These are phyloP conservation scores for Hirsutella thompsonii DNA, from an alignment of 2,329 filamentous ascomycete species.

Conservation along the genomic window DNA sequence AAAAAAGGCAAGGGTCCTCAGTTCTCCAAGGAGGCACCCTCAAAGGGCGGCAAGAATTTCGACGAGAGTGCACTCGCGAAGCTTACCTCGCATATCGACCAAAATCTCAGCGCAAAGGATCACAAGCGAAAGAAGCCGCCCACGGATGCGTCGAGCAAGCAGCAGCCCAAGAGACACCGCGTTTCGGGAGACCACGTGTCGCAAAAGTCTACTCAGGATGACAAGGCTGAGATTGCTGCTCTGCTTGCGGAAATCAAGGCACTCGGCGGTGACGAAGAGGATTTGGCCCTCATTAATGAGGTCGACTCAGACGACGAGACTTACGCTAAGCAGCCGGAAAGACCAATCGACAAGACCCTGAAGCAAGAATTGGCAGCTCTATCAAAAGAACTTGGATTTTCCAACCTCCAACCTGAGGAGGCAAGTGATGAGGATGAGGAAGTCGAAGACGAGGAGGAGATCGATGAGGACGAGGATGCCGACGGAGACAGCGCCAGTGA, in stretches of 20 bases:
- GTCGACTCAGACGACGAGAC: slow-evolving; percentile 28
- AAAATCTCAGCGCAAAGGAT: slow-evolving; percentile 28
- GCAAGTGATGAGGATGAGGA: slow-evolving; percentile 24
- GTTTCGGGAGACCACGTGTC: slow-evolving; percentile 13
- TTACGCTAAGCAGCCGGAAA: slow-evolving; percentile 16
- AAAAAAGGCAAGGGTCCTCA: slow-evolving; percentile 22
- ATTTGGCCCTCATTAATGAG: slow-evolving; percentile 47
- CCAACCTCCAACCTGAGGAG: slow-evolving; percentile 19
- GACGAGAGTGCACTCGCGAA: slow-evolving; percentile 37
- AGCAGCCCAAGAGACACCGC: slow-evolving; percentile 24
- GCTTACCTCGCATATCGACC: slow-evolving; percentile 44
- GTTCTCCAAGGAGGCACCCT: slow-evolving; percentile 8
- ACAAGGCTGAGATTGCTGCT: slow-evolving; percentile 19
- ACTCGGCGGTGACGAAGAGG: slow-evolving; percentile 52
- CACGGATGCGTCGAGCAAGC: slow-evolving; percentile 17
- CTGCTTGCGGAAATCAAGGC: slow-evolving; percentile 52
- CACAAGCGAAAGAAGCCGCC: slow-evolving; percentile 32
- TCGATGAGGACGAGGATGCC: slow-evolving; percentile 12
- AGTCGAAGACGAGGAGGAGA: slow-evolving; percentile 16
- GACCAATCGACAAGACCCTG: slow-evolving; percentile 27
- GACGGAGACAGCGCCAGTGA: neutral
- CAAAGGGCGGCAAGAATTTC: slow-evolving; percentile 19
- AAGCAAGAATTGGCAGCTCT: slow-evolving; percentile 22
- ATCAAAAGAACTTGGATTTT: slow-evolving; percentile 25
- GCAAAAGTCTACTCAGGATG: slow-evolving; percentile 8